Base-by-base conservation (phyloP, 371 early-diverging fungal species). In the Blakeslea trispora region DNA sequence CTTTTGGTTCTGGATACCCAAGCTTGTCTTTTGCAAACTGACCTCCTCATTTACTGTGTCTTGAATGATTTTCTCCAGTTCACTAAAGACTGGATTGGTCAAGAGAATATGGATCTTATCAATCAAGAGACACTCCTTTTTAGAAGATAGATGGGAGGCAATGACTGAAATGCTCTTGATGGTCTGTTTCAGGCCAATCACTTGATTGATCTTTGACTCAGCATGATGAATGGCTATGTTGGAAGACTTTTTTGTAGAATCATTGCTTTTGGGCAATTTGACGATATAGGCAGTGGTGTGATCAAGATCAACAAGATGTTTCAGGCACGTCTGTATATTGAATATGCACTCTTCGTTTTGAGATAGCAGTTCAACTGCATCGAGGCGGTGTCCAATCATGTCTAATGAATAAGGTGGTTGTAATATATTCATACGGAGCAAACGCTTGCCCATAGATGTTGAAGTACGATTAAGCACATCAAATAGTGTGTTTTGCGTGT, bases 1-100 rank as follows among this genome's bases (percentile, higher is more conserved):
- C 32, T 92, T 81, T 65, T 93, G 95, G 61, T 95, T 91, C 45
- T 91, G 75, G 43, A 92, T 62, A 11, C 88, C 92, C 5, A 92
- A 71, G 10, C 89, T 77, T 1, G 81, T 82, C 55, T 86, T 93
- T 54, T 91, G 87, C 19, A 81, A 72, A 0, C 77, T 68, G 2
- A 92, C 71, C 34, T 91, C 91, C 15, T 84, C 80, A 51, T 93
- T 87, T 7, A 91, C 67, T 2, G 78, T 76, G 3, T 66, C 55
- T 40, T 84, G 65, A 14, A 91, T 85, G 1, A 47, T 49, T 1
- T 53, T 59, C 15, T 57, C 55, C 13, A 91, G 64, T 2, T 62
- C 53, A 14, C 40, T 63, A 34, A 79, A 70, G 55, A 17, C 58
- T 18, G 10, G 75, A 76, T 6, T 15, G 0, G 0, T 21, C 11